Percentiles rank a stretch among this genome's conserved stretches.
phyloP scores from a whole-genome alignment of 306 rosid genomes.

The Prunus persica region DNA sequence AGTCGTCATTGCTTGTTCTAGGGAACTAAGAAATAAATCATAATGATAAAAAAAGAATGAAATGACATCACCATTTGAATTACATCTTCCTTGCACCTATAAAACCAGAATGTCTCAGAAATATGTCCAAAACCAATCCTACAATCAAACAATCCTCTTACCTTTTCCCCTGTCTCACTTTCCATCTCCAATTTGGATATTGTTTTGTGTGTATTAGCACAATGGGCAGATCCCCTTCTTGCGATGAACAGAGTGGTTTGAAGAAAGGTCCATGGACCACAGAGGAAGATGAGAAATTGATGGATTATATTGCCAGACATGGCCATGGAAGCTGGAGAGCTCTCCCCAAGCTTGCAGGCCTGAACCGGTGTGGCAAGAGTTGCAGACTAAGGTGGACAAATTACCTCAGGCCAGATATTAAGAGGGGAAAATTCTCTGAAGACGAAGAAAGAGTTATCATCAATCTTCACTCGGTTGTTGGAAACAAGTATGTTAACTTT shows the following conservation, averaged over 20 bases:
- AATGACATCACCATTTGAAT: constrained; percentile 45
- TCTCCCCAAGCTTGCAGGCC: constrained; percentile 74
- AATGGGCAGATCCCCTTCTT: constrained; percentile 80
- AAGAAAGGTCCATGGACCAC: constrained; percentile 98
- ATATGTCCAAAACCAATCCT: constrained; percentile 7
- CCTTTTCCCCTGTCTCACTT: not conserved
- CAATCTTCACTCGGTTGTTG: constrained; percentile 77
- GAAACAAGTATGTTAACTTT: constrained; percentile 57
- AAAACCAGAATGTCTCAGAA: constrained; percentile 35
- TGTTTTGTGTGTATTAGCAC: not conserved
- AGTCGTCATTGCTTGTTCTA: constrained; percentile 23
- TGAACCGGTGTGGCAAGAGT: constrained; percentile 90
- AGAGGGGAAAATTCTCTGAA: constrained; percentile 76
- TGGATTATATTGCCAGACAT: constrained; percentile 47
- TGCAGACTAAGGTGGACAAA: constrained; percentile 89
- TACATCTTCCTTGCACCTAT: constrained; percentile 36
- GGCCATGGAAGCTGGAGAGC: constrained; percentile 90
- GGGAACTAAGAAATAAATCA: constrained; percentile 13
- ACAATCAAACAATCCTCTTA: not conserved
- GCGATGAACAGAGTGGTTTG: constrained; percentile 48
- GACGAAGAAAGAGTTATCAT: constrained; percentile 68
- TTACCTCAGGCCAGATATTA: constrained; percentile 85
- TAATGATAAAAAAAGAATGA: constrained; percentile 1
- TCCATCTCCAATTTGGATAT: not conserved
- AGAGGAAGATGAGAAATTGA: constrained; percentile 76